These are phyloP conservation scores for Gigaspora rosea DNA, from an alignment of 192 early-diverging fungal species.

Conservation along the genomic window DNA sequence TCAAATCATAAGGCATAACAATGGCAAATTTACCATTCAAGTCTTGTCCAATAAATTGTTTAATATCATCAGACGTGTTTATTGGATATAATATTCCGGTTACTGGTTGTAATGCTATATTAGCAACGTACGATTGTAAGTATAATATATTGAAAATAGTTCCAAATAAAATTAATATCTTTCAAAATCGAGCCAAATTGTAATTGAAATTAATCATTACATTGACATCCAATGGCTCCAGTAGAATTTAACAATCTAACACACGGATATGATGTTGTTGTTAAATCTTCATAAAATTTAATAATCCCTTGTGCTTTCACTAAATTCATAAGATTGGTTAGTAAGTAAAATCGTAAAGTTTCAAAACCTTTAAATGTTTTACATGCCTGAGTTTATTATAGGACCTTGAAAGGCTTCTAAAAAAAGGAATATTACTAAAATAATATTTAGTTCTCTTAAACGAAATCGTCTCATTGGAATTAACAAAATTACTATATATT, in stretches of 20 bases:
- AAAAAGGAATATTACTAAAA: too few relatives aligned
- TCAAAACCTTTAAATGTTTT: too few relatives aligned
- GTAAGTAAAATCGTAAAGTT: too few relatives aligned
- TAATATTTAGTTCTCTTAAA: too few relatives aligned
- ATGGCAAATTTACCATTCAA: constrained; percentile 52
- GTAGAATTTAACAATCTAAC: constrained; percentile 59
- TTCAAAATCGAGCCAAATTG: too few relatives aligned
- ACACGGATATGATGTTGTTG: constrained; percentile 53
- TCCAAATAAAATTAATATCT: too few relatives aligned
- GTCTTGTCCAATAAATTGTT: constrained; percentile 44
- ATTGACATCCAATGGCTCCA: constrained; percentile 60
- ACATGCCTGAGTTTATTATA: too few relatives aligned
- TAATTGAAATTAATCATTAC: constrained; percentile 36
- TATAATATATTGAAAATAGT: not conserved
- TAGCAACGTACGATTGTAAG: not conserved
- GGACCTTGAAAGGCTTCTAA: too few relatives aligned
- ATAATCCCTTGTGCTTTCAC: too few relatives aligned
- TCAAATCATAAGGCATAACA: constrained; percentile 62
- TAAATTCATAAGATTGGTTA: too few relatives aligned
- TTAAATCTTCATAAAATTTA: constrained; percentile 47
- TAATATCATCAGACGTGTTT: constrained; percentile 49
- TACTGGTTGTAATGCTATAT: constrained; percentile 39
- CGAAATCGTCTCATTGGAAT: too few relatives aligned
- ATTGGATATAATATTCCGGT: constrained; percentile 62
- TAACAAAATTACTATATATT: too few relatives aligned